phyloP scores from a whole-genome alignment of 1,139 yeast species.

The Candida sanyaensis region DNA sequence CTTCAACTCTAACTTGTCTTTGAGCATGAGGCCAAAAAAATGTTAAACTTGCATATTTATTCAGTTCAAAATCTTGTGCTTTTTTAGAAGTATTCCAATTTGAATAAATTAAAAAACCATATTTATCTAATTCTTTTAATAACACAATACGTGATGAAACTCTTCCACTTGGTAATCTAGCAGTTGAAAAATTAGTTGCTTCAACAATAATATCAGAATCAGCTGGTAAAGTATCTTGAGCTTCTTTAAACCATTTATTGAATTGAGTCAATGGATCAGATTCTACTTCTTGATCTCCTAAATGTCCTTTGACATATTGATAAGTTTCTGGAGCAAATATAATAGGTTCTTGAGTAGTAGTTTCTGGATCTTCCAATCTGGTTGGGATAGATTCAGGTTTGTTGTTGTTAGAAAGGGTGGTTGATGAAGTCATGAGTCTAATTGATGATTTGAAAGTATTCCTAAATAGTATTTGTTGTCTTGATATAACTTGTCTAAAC shows the following conservation, averaged over 20 bases:
- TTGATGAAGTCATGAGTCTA: slow-evolving; percentile 3
- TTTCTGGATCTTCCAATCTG: slow-evolving; percentile 14
- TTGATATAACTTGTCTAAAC: slow-evolving; percentile 8
- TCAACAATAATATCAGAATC: slow-evolving; percentile 64
- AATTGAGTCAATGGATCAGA: slow-evolving; percentile 75
- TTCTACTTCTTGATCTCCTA: slow-evolving; percentile 56
- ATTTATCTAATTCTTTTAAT: slow-evolving; percentile 82
- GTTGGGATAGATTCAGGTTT: neutral
- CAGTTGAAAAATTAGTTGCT: slow-evolving; percentile 79
- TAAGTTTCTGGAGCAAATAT: slow-evolving; percentile 84
- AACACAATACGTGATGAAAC: slow-evolving; percentile 83
- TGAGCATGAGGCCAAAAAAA: slow-evolving; percentile 92
- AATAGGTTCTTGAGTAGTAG: slow-evolving; percentile 25
- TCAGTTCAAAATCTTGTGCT: slow-evolving; percentile 64
- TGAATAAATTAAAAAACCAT: slow-evolving; percentile 87
- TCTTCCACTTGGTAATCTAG: slow-evolving; percentile 82
- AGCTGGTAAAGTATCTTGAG: slow-evolving; percentile 47
- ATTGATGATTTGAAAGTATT: slow-evolving; percentile 6
- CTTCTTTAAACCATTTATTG: slow-evolving; percentile 82
- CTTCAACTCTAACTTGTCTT: slow-evolving; percentile 93
- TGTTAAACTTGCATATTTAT: slow-evolving; percentile 80
- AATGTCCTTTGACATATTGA: slow-evolving; percentile 73
- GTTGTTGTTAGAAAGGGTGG: neutral
- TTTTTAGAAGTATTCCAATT: slow-evolving; percentile 91
- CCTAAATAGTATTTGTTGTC: slow-evolving; percentile 1